phyloP scores from a whole-genome alignment of 1,139 yeast species.

The Wickerhamiella infanticola region DNA sequence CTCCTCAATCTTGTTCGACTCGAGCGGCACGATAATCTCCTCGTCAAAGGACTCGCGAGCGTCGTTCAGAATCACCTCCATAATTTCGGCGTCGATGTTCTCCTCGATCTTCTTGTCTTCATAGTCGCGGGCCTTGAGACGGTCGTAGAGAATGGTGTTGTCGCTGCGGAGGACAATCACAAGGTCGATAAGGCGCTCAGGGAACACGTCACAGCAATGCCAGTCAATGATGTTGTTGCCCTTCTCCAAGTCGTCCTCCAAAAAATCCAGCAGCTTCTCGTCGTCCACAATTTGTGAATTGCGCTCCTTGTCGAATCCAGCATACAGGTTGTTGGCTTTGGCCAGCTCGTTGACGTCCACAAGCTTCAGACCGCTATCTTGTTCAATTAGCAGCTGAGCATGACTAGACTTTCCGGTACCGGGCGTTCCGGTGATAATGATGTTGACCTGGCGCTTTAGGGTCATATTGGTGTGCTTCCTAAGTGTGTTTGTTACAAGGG shows the following conservation, averaged over 20 bases:
- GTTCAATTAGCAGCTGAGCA: constrained; percentile 44
- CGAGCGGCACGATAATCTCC: constrained; percentile 67
- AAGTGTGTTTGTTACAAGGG: too few relatives aligned
- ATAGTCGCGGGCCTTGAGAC: constrained; percentile 55
- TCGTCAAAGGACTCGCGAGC: constrained; percentile 70
- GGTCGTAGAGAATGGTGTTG: constrained; percentile 53
- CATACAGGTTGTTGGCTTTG: constrained; percentile 57
- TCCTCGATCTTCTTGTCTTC: constrained; percentile 72
- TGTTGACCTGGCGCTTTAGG: constrained; percentile 41
- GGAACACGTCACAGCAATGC: constrained; percentile 95
- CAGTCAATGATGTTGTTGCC: constrained; percentile 91
- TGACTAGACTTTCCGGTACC: constrained; percentile 95
- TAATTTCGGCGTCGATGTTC: constrained; percentile 89
- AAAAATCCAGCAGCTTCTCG: constrained; percentile 63
- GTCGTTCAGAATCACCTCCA: constrained; percentile 81
- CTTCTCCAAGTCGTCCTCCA: constrained; percentile 59
- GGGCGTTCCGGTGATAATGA: constrained; percentile 90
- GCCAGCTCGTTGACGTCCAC: constrained; percentile 72
- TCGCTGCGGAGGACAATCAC: constrained; percentile 80
- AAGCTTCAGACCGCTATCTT: constrained; percentile 37
- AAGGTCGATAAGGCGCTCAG: constrained; percentile 79
- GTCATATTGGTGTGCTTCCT: constrained; percentile 8
- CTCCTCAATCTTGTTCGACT: constrained; percentile 56
- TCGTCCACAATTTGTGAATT: constrained; percentile 87
- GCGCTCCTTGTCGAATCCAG: constrained; percentile 72